phyloP scores from a whole-genome alignment of 352 stramenopile genomes.

The Phytopythium litorale region DNA sequence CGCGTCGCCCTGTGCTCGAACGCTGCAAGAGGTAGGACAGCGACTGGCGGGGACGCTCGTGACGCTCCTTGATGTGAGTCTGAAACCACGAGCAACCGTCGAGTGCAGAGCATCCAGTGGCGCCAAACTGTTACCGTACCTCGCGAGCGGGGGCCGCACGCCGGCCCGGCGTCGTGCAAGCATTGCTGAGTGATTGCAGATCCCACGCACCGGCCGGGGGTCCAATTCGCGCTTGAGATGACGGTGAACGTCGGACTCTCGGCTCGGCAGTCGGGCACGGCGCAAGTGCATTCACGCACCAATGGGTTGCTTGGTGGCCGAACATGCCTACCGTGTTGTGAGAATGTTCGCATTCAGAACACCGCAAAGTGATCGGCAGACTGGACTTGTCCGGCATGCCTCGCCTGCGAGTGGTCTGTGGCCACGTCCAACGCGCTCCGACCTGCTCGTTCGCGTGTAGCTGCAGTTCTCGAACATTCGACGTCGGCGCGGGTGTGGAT shows the following conservation, averaged over 20 bases:
- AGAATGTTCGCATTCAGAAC: no score
- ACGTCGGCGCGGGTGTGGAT: no score
- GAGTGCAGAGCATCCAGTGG: no score
- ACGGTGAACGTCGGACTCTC: not conserved
- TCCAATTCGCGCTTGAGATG: not conserved
- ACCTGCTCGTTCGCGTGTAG: not conserved
- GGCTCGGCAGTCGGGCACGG: no score
- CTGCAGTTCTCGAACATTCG: conserved; percentile 1
- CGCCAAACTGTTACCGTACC: no score
- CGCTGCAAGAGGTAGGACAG: not conserved
- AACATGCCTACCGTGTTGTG: no score
- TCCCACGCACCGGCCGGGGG: not conserved
- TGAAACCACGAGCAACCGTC: not conserved
- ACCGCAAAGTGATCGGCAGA: no score
- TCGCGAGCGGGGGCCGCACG: not conserved
- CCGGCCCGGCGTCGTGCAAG: not conserved
- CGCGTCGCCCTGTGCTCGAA: not conserved
- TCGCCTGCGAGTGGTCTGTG: no score
- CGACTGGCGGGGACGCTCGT: not conserved
- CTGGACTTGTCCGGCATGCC: no score
- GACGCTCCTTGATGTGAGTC: not conserved
- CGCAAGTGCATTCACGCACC: no score
- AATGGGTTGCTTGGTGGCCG: no score
- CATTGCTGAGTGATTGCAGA: conserved; percentile 8
- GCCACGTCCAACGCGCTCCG: no score